Base-by-base conservation (phyloP, 345 rosid species). In the Brassica incana region DNA sequence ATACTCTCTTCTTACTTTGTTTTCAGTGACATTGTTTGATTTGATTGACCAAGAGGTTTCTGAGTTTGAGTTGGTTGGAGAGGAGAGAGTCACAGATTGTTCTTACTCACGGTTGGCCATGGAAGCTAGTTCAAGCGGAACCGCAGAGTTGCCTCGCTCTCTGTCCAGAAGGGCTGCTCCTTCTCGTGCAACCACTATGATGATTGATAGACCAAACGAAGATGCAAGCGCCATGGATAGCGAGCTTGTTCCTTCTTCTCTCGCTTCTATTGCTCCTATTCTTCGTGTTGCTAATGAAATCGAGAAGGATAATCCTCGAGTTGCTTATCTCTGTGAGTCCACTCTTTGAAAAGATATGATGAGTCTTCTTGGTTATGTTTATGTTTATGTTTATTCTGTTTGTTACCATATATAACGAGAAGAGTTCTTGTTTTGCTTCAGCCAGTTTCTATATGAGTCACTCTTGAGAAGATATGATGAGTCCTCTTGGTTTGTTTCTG, bases 211-310 rank as follows among this genome's bases (percentile, higher is more conserved):
- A 15, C 88, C 84, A 25, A 80, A 86, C n/a, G 92, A 88, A 32
- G 97, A 90, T 56, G 45, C 50, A 38, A 20, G 87, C 1, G 80
- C 82, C 7, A 78, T 88, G 45, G 99, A 96, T 76, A 96, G 98
- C 69, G 97, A 96, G 83, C 86, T 91, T 20, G 97, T 93, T 50
- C 99, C 97, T 12, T 93, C 99, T 0, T 90, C 98, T 54, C 73
- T 95, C 7, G 88, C 91, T 25, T 48, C 65, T 35, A 84, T 91
- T 69, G 91, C 83, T 67, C 97, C 95, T 0, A 87, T 92, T 84
- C 98, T 96, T 60, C 96, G 99, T 9, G 99, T 92, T 2, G 99
- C 99, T 63, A 96, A 93, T 75, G 99, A 92, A 81, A 84, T 96
- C 50, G 88, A 96, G 81, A 23, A 79, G 72, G 94, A 93, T 3